These are phyloP conservation scores for Conticribra weissflogii DNA, from an alignment of 108 stramenopile genomes.

Conservation along the genomic window DNA sequence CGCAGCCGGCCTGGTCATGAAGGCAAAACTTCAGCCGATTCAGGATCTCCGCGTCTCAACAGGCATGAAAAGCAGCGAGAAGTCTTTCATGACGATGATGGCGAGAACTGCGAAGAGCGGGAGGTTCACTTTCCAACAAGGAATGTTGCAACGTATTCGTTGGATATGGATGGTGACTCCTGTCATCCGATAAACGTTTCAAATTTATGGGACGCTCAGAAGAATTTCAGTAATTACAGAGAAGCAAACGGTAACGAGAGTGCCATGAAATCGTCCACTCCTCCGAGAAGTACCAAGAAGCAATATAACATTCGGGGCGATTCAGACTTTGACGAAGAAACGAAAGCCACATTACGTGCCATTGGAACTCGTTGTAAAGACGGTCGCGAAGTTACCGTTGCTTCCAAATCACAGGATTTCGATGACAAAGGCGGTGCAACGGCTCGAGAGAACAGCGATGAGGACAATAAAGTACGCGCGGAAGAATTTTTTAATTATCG, in stretches of 20 bases:
- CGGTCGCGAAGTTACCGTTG: background rate
- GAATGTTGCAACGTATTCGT: constrained; percentile 20
- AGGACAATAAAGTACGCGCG: too few relatives aligned
- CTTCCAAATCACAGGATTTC: constrained; percentile 36
- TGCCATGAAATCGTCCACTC: too few relatives aligned
- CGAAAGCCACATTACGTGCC: constrained; percentile 11
- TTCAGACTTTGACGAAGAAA: constrained; percentile 9
- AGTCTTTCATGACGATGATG: too few relatives aligned
- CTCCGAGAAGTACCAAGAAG: constrained; percentile 7
- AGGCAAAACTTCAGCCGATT: too few relatives aligned
- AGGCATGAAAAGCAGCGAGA: too few relatives aligned
- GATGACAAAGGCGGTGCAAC: constrained; percentile 7
- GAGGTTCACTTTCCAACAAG: constrained; percentile 11
- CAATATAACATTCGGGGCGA: constrained; percentile 20
- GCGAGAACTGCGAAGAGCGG: too few relatives aligned
- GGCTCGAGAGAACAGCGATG: background rate
- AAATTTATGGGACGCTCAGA: constrained; percentile 24
- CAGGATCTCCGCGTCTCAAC: too few relatives aligned
- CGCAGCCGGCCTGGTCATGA: too few relatives aligned
- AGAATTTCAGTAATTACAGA: too few relatives aligned
- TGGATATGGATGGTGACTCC: constrained; percentile 2
- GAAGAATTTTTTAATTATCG: background rate
- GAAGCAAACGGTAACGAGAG: too few relatives aligned
- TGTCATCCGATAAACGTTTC: background rate
- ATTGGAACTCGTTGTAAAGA: background rate